Base-by-base conservation (phyloP, 2,329 filamentous ascomycete species). In the Arthrinium puccinioides region DNA sequence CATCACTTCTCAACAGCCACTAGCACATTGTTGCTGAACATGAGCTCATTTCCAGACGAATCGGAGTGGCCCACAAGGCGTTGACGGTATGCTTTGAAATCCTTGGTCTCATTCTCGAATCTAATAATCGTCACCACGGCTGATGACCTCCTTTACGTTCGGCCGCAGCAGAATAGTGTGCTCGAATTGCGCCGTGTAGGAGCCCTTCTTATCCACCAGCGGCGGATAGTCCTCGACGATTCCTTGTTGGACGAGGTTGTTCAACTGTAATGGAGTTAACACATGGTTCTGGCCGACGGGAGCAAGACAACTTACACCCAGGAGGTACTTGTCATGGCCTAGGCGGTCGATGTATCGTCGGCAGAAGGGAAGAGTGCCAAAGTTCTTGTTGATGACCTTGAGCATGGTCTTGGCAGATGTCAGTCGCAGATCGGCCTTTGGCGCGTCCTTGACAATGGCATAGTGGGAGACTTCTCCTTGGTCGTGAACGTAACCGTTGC, bases 321-420 rank as follows among this genome's bases (percentile, higher is more conserved):
- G 72, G 23, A 95, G 74, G 57, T 97, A 96, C 63, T 95, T 95
- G 43, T 96, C 87, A 60, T 94, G 86, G 18, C 90, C 89, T 13
- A 96, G 64, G 36, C 89, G 82, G 63, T 96, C 89, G 42, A 97
- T 70, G 58, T 95, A 96, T 48, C 90, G 79, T 45, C 89, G 74
- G 62, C 87, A 95, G 63, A 88, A 97, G 3, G 88, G 88, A 49
- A 97, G 65, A 2, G 88, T 95, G 47, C 87, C 86, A 59, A 96
- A 97, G 64, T 95, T 95, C 72, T 94, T 94, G 66, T 87, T 92
- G 61, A 97, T 96, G 19, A 87, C 82, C 52, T 76, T 90, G 49
- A 95, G 70, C 39, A 96, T 70, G 39, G 79, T 83, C 69, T 89
- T 92, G 42, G 89, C 89, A 31, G 87, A 94, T 28, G 81, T 78